A percentile compares a stretch with the other conserved stretches of the same genome.
Evolutionary conservation across 2,329 filamentous ascomycete genomes (phyloP).

Genomic region (Ustulina deusta): DNA sequence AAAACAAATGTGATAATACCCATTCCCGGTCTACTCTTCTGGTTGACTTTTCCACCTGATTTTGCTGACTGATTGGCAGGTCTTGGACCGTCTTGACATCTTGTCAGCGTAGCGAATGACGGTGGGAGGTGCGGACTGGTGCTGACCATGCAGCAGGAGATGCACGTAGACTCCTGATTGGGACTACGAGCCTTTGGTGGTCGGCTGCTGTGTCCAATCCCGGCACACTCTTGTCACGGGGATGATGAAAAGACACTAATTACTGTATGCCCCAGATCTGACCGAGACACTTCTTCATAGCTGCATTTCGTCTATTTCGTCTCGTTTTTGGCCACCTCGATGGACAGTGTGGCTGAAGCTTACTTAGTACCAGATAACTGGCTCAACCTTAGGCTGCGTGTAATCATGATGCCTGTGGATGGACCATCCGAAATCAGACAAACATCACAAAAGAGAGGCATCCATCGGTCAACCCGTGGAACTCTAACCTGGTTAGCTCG

Average conservation of each 20-base stretch:
- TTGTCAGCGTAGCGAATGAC: constrained; percentile 37
- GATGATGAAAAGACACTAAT: constrained; percentile 41
- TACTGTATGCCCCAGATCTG: constrained; percentile 50
- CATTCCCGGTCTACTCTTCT: constrained; percentile 20
- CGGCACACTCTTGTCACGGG: constrained; percentile 32
- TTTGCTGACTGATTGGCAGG: constrained; percentile 20
- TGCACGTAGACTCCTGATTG: constrained; percentile 33
- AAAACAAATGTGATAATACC: not conserved
- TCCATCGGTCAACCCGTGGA: constrained; percentile 31
- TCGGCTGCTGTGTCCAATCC: constrained; percentile 38
- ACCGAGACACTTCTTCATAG: constrained; percentile 48
- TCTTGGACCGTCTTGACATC: constrained; percentile 14
- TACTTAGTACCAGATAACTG: constrained; percentile 24
- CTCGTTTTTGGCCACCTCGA: constrained; percentile 20
- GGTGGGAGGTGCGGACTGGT: constrained; percentile 23
- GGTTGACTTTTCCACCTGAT: constrained; percentile 19
- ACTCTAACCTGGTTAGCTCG: not conserved
- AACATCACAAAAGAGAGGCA: constrained; percentile 22
- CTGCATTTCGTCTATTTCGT: constrained; percentile 30
- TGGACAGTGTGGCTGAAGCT: constrained; percentile 37
- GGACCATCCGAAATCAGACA: constrained; percentile 15
- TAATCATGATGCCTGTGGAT: constrained; percentile 26
- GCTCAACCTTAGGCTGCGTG: constrained; percentile 23
- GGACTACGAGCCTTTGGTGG: constrained; percentile 28
- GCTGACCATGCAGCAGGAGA: constrained; percentile 40